Evolutionary conservation across 2,329 filamentous ascomycete genomes (phyloP), one percentile per base, ranked within the genome.

Genomic region (Ceratocystis diversiconidia): DNA sequence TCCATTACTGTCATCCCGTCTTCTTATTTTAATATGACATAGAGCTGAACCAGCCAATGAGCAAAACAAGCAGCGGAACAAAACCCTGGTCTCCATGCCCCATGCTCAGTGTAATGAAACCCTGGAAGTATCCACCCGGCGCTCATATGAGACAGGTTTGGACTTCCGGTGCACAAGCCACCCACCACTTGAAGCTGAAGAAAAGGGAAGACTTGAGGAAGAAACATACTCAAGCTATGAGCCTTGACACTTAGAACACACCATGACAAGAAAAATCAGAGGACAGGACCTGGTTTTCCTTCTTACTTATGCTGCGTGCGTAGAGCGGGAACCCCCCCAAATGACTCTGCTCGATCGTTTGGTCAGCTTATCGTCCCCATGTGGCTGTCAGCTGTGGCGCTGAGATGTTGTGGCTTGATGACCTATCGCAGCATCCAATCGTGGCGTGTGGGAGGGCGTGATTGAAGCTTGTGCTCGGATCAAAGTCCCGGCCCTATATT

Each of bases 81-180:
- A 41, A 50, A 25, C n/a, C 48, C 48, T 50, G n/a, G 48, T 50
- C 36, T 12, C 6, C 7, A 50, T 10, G 19, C n/a, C 48, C 48
- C 48, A 50, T 50, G 48, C 15, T 50, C 48, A 50, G 17, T 19
- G 12, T n/a, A 50, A 50, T 22, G 17, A 19, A 50, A 50, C 48
- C 46, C 48, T 50, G 19, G 48, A 50, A 50, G 48, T 19, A 50
- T 22, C 48, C 19, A 50, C 48, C 19, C n/a, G 48, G n/a, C n/a
- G 48, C 48, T 22, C 17, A n/a, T 50, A 50, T 50, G 46, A 50
- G n/a, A 50, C 46, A 50, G 22, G 48, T 12, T 22, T 50, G 8
- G 48, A 50, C 48, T 50, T 50, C 48, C n/a, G 48, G 48, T 50
- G 48, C 48, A 50, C 48, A 50, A 50, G 48, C 48, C 48, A 25